phyloP scores from a whole-genome alignment of 148 eudicot species.

The Dianthus caryophyllus region DNA sequence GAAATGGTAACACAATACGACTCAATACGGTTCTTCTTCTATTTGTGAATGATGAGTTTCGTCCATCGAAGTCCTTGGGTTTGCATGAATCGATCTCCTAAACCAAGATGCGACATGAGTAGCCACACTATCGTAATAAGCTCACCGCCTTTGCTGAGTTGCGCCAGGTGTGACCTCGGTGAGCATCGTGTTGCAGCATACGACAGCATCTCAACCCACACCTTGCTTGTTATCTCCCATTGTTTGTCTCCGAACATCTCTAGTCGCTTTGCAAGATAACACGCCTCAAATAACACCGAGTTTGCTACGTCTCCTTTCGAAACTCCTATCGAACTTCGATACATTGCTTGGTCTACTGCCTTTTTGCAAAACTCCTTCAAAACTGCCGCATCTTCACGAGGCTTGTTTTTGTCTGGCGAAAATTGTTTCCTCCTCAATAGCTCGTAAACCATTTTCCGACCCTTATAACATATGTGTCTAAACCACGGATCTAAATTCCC shows the following conservation, averaged over 20 bases:
- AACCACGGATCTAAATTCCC: neutral
- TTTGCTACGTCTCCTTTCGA: constrained; percentile 28
- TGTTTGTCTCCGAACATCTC: constrained; percentile 6
- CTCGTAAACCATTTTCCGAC: neutral
- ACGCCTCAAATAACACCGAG: constrained; percentile 33
- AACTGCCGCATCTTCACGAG: neutral
- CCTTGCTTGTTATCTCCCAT: constrained; percentile 35
- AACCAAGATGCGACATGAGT: constrained; percentile 30
- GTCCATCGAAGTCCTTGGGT: constrained; percentile 26
- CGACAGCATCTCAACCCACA: constrained; percentile 35
- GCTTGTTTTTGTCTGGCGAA: neutral
- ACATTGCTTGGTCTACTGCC: neutral
- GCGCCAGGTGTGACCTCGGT: constrained; percentile 19
- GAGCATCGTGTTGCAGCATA: constrained; percentile 27
- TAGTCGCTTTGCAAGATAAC: constrained; percentile 25
- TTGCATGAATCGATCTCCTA: constrained; percentile 29
- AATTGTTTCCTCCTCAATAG: no score
- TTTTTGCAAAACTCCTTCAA: neutral
- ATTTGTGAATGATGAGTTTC: constrained; percentile 18
- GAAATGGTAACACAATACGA: no score
- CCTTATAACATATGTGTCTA: neutral
- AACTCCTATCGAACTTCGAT: neutral
- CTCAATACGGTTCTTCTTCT: no score
- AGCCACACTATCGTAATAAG: constrained; percentile 30
- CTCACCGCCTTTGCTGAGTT: constrained; percentile 24